phyloP scores from a whole-genome alignment of 345 rosid species.

The Anastatica hierochuntica region DNA sequence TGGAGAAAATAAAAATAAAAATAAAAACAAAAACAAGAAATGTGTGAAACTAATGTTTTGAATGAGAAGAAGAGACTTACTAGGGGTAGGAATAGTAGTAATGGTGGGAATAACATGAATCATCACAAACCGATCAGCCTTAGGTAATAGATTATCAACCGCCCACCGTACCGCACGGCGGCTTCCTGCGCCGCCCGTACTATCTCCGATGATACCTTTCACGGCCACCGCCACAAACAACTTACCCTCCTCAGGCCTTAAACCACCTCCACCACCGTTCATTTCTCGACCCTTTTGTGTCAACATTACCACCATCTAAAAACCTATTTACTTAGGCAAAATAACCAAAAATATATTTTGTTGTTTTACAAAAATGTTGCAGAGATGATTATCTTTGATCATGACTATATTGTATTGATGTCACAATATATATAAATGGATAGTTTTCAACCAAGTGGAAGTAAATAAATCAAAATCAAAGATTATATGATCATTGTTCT shows the following conservation, averaged over 20 bases:
- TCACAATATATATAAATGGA: no score
- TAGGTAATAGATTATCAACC: constrained; percentile 38
- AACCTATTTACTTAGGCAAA: constrained; percentile 1
- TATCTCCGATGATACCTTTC: constrained; percentile 40
- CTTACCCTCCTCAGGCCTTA: constrained; percentile 18
- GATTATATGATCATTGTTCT: no score
- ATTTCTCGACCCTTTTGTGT: constrained; percentile 14
- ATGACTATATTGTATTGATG: no score
- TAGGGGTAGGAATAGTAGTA: constrained; percentile 60
- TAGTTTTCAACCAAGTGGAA: no score
- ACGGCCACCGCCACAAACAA: constrained; percentile 59
- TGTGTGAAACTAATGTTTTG: background rate
- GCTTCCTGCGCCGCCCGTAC: constrained; percentile 49
- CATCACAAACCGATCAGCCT: constrained; percentile 45
- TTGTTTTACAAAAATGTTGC: no score
- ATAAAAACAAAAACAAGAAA: background rate
- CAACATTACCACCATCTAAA: constrained; percentile 19
- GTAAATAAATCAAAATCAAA: no score
- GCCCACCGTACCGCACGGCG: constrained; percentile 79
- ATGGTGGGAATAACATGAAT: constrained; percentile 66
- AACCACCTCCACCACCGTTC: constrained; percentile 6
- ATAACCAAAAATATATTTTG: background rate
- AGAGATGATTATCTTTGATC: no score
- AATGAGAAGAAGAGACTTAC: constrained; percentile 25
- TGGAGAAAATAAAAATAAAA: background rate